phyloP scores from a whole-genome alignment of 139 green algal genomes.

The Nannochloris sp. region DNA sequence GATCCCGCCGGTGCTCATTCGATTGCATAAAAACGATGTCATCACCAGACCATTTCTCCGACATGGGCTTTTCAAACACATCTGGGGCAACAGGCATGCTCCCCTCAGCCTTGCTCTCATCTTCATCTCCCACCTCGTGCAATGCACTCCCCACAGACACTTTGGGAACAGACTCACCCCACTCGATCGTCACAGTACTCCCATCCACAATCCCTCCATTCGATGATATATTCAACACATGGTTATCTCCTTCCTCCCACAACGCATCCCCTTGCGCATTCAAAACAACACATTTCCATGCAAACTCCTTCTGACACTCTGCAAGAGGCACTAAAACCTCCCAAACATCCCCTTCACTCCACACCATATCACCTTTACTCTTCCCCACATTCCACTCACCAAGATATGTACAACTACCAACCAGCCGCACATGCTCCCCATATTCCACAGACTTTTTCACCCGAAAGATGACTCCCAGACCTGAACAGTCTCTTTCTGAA shows the following conservation, averaged over 20 bases:
- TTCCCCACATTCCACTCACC: conserved; percentile 36
- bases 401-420: conserved; percentile 29
- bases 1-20: conserved; percentile 63
- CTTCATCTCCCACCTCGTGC: background rate
- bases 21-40: conserved; percentile 63
- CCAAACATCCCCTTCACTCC: conserved; percentile 50
- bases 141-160: no score
- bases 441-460: conserved; percentile 11
- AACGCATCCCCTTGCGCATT: background rate
- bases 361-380: conserved; percentile 23
- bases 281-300: conserved; percentile 42
- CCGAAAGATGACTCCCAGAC: no score
- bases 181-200: background rate
- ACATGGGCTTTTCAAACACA: background rate
- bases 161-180: background rate
- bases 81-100: background rate
- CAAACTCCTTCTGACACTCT: conserved; percentile 19
- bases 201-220: background rate
- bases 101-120: background rate
- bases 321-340: conserved; percentile 11
- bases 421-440: conserved; percentile 16
- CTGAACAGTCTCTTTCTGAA: no score
- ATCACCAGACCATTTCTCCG: conserved; percentile 31
- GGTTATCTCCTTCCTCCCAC: conserved; percentile 62
- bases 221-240: conserved; percentile 4